Evolutionary conservation across 164 flowering plant species (phyloP).

Genomic region (Akebia trifoliata): DNA sequence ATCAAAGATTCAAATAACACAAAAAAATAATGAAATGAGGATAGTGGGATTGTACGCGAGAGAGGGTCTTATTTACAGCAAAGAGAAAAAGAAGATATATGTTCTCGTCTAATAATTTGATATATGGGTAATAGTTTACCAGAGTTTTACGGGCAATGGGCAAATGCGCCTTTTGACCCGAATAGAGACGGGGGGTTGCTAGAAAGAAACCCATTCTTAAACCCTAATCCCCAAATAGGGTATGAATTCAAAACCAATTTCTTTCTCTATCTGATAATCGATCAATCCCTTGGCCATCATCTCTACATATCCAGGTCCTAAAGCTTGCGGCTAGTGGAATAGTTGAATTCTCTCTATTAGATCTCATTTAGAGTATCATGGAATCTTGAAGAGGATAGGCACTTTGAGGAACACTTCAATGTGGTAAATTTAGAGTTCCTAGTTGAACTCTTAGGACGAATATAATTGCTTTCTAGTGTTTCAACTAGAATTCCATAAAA

Average conservation of each 20-base stretch:
- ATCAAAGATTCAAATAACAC: too few species aligned
- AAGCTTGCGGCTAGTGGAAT: too few species aligned
- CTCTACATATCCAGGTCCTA: not conserved
- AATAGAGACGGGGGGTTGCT: not conserved
- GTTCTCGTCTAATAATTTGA: conserved; percentile 10
- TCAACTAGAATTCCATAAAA: too few species aligned
- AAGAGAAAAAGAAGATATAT: not conserved
- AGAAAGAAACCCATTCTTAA: conserved; percentile 2
- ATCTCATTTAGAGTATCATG: too few species aligned
- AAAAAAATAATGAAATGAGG: too few species aligned
- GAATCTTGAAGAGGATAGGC: too few species aligned
- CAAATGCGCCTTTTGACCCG: conserved; percentile 9
- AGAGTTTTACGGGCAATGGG: conserved; percentile 13
- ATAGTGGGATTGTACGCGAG: not conserved
- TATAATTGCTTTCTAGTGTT: too few species aligned
- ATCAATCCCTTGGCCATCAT: not conserved
- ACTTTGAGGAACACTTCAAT: too few species aligned
- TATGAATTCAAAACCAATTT: too few species aligned
- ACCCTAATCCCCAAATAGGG: not conserved
- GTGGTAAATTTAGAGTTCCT: too few species aligned
- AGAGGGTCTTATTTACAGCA: not conserved
- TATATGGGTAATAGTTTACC: conserved; percentile 15
- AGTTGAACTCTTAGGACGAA: too few species aligned
- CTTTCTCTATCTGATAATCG: not conserved
- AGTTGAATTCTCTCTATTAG: too few species aligned